These are phyloP conservation scores for Rubroboletus pulcherrimus DNA, from an alignment of 768 basidiomycete genomes.

Conservation along the genomic window DNA sequence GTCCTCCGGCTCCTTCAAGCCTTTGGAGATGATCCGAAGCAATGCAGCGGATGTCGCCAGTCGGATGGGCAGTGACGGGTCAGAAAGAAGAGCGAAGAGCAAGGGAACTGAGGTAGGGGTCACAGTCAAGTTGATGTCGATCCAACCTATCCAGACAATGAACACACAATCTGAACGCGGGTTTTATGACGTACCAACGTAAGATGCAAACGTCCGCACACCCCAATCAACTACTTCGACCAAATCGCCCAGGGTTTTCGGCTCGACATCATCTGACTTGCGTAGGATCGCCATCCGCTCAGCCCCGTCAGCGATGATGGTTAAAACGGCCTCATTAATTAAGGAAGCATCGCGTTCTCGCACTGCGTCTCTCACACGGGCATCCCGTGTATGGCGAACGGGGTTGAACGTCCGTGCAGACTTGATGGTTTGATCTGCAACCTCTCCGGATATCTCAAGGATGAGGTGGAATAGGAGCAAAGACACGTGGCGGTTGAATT, in stretches of 20 bases:
- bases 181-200: conserved; percentile 70
- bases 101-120: conserved; percentile 85
- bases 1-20: conserved; percentile 85
- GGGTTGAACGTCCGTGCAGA: conserved; percentile 71
- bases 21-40: conserved; percentile 83
- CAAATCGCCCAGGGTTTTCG: conserved; percentile 52
- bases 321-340: conserved; percentile 84
- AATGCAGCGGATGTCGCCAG: conserved; percentile 79
- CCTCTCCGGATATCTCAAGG: conserved; percentile 92
- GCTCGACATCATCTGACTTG: conserved; percentile 41
- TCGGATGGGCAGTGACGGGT: conserved; percentile 74
- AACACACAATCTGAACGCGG: background rate
- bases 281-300: conserved; percentile 53
- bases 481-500: conserved; percentile 80
- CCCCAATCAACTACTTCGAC: conserved; percentile 89
- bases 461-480: conserved; percentile 89
- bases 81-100: conserved; percentile 78
- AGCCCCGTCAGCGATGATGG: conserved; percentile 70
- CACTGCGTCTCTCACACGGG: conserved; percentile 82
- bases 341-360: conserved; percentile 83
- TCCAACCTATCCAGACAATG: conserved; percentile 69
- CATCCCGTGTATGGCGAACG: conserved; percentile 76
- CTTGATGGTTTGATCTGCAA: conserved; percentile 94
- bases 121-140: conserved; percentile 94
- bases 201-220: conserved; percentile 87